These are phyloP conservation scores for Blastocystis sp. DNA, from an alignment of 352 stramenopile genomes.

Conservation along the genomic window DNA sequence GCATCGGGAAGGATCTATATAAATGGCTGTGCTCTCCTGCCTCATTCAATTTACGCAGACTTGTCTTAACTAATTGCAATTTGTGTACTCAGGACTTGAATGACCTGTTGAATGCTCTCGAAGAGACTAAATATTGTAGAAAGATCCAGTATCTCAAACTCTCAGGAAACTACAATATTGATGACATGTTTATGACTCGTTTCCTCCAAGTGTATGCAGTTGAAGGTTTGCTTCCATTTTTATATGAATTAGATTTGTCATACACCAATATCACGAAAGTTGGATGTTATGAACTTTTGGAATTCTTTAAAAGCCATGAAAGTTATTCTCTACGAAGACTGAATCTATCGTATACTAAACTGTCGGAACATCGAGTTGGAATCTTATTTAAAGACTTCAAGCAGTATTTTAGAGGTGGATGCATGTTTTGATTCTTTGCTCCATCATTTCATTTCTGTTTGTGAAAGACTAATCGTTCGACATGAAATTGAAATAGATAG, in stretches of 20 bases:
- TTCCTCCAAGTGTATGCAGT: conserved; percentile 45
- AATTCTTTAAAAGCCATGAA: conserved; percentile 24
- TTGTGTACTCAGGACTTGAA: conserved; percentile 13
- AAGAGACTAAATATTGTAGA: conserved; percentile 14
- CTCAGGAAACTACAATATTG: conserved; percentile 48
- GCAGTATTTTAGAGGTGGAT: conserved; percentile 27
- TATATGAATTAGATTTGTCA: conserved; percentile 47
- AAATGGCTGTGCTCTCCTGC: conserved; percentile 46
- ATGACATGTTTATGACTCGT: conserved; percentile 21
- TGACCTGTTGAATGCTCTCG: conserved; percentile 36
- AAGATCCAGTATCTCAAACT: conserved; percentile 23
- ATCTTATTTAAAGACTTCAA: conserved; percentile 59
- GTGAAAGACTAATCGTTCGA: neutral
- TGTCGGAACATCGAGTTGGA: conserved; percentile 28
- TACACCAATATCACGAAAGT: conserved; percentile 51
- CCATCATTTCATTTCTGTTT: conserved; percentile 12
- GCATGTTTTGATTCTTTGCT: conserved; percentile 26
- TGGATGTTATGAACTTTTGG: conserved; percentile 23
- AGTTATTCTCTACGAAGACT: conserved; percentile 35
- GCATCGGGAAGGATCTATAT: neutral
- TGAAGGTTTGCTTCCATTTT: neutral
- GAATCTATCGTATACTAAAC: conserved; percentile 56
- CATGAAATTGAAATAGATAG: neutral
- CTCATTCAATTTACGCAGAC: neutral
- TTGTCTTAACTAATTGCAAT: conserved; percentile 43